Conservation (phyloP, 108 stramenopile genomes). For the Conticribra weissflogii region DNA sequence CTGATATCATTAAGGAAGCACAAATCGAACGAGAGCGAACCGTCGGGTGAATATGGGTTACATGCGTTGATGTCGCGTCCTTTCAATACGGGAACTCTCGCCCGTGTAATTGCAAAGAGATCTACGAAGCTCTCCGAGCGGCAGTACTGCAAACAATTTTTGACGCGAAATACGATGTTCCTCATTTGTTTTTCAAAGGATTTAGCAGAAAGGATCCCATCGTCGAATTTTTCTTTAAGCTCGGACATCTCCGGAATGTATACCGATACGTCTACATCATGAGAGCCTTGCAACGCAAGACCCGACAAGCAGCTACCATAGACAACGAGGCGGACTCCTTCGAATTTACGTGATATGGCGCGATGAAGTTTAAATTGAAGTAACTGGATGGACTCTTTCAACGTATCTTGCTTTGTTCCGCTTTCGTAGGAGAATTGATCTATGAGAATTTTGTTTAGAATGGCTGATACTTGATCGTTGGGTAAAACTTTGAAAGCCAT, state of each 20-base stretch:
- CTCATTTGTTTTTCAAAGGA: constrained; percentile 63
- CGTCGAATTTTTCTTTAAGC: constrained; percentile 53
- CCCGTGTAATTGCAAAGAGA: constrained; percentile 57
- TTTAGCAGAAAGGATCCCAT: constrained; percentile 46
- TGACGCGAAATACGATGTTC: constrained; percentile 46
- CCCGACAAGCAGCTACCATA: constrained; percentile 80
- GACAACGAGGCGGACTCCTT: constrained; percentile 48
- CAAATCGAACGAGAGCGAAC: constrained; percentile 76
- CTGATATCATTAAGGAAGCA: constrained; percentile 90
- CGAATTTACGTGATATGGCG: constrained; percentile 35
- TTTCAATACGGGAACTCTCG: constrained; percentile 83
- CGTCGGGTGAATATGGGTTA: constrained; percentile 72
- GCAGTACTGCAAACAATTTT: constrained; percentile 16
- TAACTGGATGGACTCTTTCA: constrained; percentile 17
- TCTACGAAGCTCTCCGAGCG: constrained; percentile 43
- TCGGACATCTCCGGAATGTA: constrained; percentile 50
- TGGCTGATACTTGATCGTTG: constrained; percentile 9
- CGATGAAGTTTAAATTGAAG: constrained; percentile 22
- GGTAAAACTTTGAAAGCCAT: constrained; percentile 4
- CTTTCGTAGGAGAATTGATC: constrained; percentile 22
- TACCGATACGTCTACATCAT: constrained; percentile 78
- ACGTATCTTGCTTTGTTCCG: constrained; percentile 19
- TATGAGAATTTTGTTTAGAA: constrained; percentile 22
- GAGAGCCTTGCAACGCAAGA: constrained; percentile 63
- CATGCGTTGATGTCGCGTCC: constrained; percentile 56